These are phyloP conservation scores for Starmerella floricola DNA, from an alignment of 805 yeast species.

Conservation along the genomic window DNA sequence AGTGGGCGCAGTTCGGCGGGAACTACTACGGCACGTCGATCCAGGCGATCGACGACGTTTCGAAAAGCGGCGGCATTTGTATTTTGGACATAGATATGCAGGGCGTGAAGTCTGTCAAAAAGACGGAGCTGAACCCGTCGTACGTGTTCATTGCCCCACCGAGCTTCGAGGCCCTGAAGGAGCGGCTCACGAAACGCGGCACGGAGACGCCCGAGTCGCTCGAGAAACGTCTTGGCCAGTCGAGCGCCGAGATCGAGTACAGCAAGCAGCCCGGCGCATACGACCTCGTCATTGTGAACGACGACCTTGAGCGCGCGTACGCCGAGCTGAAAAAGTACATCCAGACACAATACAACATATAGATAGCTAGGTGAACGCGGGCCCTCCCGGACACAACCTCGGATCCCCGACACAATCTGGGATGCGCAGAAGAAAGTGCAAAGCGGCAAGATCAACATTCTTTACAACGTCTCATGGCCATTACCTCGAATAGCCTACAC, in stretches of 20 bases:
- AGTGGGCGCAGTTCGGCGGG: conserved; percentile 97
- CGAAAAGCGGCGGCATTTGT: conserved; percentile 55
- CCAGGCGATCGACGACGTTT: conserved; percentile 68
- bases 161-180: conserved; percentile 60
- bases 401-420: too few species aligned
- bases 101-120: conserved; percentile 88
- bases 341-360: conserved; percentile 8
- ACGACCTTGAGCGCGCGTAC: conserved; percentile 83
- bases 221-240: conserved; percentile 75
- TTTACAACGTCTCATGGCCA: too few species aligned
- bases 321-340: conserved; percentile 66
- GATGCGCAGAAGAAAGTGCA: too few species aligned
- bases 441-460: too few species aligned
- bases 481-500: too few species aligned
- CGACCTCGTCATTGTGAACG: conserved; percentile 79
- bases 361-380: too few species aligned
- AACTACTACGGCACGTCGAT: conserved; percentile 93
- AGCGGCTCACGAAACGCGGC: conserved; percentile 77
- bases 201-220: conserved; percentile 85
- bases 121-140: conserved; percentile 69
- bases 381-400: too few species aligned
- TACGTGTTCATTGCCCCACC: conserved; percentile 89
- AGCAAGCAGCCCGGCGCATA: conserved; percentile 78
- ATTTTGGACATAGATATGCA: conserved; percentile 97
- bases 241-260: conserved; percentile 77